Base-by-base conservation (phyloP, 1,284 basidiomycete species). In the Ustilago shanxiensis region DNA sequence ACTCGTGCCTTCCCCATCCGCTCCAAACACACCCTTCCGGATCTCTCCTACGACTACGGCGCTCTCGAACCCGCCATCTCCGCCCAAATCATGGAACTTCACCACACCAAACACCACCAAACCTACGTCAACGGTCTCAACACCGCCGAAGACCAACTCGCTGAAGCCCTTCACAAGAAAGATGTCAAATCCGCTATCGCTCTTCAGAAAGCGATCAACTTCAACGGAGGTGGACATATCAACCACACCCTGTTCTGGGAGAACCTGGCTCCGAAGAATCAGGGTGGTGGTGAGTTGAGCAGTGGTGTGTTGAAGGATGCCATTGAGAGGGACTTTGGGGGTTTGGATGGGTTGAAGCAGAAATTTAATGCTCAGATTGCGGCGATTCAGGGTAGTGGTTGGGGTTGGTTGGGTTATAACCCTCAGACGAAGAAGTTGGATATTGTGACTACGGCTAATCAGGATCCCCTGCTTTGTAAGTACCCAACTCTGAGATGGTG, bases 171-270 rank as follows among this genome's bases (percentile, higher is more conserved):
- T 44, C 63, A 72, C 49, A 80, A 83, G 53, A 74, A 77, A 51
- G 81, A 84, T 63, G 74, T 81, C 61, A 80, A 80, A 62, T 60
- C 64, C 8, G 63, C 73, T 26, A 76, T 86, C 33, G 73, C 76
- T 3, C 53, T 74, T 7, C 80, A 81, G 66, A 80, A 77, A 57
- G 82, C 81, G 3, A 72, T 86, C 77, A 85, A 84, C 61, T 86
- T 86, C 63, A 86, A 86, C 77, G 84, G 84, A 29, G 84, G 84
- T 51, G 82, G 83, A n/a, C 79, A 83, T 74, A 78, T 86, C 70
- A 86, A 86, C 81, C 84, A 86, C 79, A 73, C 84, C 28, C 72
- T 86, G 16, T 86, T 86, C 75, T 86, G 84, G 84, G 67, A 77
- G 65, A 86, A 86, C 72, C 72, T 86, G 2, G 83, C 83, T 2